Evolutionary conservation across 2,329 filamentous ascomycete genomes (phyloP).

Genomic region (Periconia macrospinosa): DNA sequence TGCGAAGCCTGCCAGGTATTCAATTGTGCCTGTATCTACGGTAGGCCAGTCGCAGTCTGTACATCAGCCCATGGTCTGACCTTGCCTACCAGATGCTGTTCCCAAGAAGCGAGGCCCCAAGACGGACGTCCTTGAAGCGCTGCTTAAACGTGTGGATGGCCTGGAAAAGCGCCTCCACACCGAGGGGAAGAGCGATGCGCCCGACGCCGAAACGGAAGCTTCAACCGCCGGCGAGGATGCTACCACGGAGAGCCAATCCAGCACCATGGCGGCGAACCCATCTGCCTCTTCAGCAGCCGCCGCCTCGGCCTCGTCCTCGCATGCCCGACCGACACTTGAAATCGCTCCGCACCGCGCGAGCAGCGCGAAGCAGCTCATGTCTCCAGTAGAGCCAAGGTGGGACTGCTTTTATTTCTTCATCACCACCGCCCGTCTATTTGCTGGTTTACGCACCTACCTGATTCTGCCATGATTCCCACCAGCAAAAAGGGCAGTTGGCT

Average conservation of each 20-base stretch:
- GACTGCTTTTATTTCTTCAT: not conserved
- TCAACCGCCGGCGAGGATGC: slow-evolving; percentile 24
- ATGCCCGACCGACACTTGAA: slow-evolving; percentile 26
- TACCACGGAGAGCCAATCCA: slow-evolving; percentile 12
- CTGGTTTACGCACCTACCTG: too few relatives aligned
- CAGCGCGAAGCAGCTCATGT: slow-evolving; percentile 36
- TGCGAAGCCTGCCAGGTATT: slow-evolving; percentile 91
- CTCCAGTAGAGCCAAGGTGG: slow-evolving; percentile 43
- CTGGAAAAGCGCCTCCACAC: slow-evolving; percentile 76
- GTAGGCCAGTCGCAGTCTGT: slow-evolving; percentile 50
- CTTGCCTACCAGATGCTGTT: slow-evolving; percentile 66
- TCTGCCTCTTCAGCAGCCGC: not conserved
- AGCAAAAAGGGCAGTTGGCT: too few relatives aligned
- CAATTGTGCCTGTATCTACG: slow-evolving; percentile 84
- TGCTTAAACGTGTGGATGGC: slow-evolving; percentile 82
- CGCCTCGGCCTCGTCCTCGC: slow-evolving; percentile 18
- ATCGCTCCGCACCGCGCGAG: slow-evolving; percentile 24
- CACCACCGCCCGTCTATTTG: not conserved
- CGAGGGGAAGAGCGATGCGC: slow-evolving; percentile 50
- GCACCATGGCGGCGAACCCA: slow-evolving; percentile 9
- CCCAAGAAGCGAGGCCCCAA: slow-evolving; percentile 90
- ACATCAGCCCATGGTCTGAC: slow-evolving; percentile 6
- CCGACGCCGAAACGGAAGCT: slow-evolving; percentile 27
- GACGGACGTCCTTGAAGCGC: slow-evolving; percentile 82
- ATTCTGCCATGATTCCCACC: too few relatives aligned